phyloP scores from a whole-genome alignment of 441 rosid genomes.

The Syzygium syzygioides region DNA sequence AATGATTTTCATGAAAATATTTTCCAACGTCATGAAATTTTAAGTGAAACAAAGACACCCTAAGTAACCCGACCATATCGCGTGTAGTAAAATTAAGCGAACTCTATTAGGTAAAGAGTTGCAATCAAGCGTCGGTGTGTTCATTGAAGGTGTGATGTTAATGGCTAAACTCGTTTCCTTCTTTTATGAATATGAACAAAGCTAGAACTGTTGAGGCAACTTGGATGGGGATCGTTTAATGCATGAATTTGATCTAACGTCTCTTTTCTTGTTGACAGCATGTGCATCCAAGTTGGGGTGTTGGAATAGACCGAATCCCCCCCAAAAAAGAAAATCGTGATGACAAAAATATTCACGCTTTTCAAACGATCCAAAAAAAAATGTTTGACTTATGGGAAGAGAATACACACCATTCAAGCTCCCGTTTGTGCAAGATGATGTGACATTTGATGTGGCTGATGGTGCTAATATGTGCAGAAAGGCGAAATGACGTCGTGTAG shows the following conservation, averaged over 20 bases:
- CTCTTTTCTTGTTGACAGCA: background rate
- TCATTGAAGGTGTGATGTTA: too few relatives aligned
- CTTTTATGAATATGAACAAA: too few relatives aligned
- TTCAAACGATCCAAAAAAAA: background rate
- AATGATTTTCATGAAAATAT: too few relatives aligned
- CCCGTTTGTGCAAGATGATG: background rate
- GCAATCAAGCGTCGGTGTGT: too few relatives aligned
- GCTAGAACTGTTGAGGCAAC: too few relatives aligned
- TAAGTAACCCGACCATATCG: too few relatives aligned
- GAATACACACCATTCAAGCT: background rate
- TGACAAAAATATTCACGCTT: background rate
- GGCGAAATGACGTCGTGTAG: too few relatives aligned
- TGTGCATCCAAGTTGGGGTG: background rate
- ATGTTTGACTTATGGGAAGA: background rate
- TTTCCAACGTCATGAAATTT: too few relatives aligned
- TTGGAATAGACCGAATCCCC: background rate
- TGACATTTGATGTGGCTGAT: background rate
- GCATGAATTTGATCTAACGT: background rate
- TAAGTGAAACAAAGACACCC: too few relatives aligned
- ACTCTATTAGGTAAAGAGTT: too few relatives aligned
- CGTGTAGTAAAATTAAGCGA: too few relatives aligned
- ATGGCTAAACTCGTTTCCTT: too few relatives aligned
- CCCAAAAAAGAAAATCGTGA: background rate
- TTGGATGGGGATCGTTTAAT: background rate
- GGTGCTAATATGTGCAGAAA: background rate